These are phyloP conservation scores for Hyphodiscus sp. DNA, from an alignment of 2,329 filamentous ascomycete species.

Conservation along the genomic window DNA sequence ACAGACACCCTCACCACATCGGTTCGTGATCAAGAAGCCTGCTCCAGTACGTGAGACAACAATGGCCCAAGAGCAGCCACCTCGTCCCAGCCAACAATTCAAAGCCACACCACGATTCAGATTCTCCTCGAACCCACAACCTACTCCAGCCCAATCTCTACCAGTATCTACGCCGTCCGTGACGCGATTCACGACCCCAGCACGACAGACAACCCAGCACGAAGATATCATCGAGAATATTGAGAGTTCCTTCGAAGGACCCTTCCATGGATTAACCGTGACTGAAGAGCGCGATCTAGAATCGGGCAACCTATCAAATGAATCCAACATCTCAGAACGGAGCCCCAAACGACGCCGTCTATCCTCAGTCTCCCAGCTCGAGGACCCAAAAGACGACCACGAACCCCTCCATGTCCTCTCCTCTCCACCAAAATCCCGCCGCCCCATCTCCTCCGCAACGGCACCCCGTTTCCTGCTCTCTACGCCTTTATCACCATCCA, in stretches of 20 bases:
- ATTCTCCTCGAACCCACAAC: constrained; percentile 25
- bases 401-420: constrained; percentile 21
- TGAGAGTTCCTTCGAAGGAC: constrained; percentile 11
- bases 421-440: constrained; percentile 21
- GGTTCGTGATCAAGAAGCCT: constrained; percentile 30
- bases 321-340: constrained; percentile 17
- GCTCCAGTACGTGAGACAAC: constrained; percentile 15
- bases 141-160: constrained; percentile 18
- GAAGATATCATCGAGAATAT: constrained; percentile 23
- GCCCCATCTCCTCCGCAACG: constrained; percentile 13
- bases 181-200: constrained; percentile 25
- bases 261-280: constrained; percentile 27
- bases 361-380: constrained; percentile 16
- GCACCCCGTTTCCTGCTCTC: constrained; percentile 28
- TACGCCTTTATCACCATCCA: constrained; percentile 17
- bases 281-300: constrained; percentile 14
- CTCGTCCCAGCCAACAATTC: constrained; percentile 25
- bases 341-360: constrained; percentile 25
- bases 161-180: constrained; percentile 21
- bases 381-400: constrained; percentile 6
- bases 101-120: constrained; percentile 30
- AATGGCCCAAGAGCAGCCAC: constrained; percentile 17
- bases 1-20: constrained; percentile 33
- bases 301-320: constrained; percentile 14
- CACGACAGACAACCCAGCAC: constrained; percentile 8